Evolutionary conservation across 1,284 basidiomycete genomes (phyloP).

Genomic region (Ceratorhiza oryzae-sativae): DNA sequence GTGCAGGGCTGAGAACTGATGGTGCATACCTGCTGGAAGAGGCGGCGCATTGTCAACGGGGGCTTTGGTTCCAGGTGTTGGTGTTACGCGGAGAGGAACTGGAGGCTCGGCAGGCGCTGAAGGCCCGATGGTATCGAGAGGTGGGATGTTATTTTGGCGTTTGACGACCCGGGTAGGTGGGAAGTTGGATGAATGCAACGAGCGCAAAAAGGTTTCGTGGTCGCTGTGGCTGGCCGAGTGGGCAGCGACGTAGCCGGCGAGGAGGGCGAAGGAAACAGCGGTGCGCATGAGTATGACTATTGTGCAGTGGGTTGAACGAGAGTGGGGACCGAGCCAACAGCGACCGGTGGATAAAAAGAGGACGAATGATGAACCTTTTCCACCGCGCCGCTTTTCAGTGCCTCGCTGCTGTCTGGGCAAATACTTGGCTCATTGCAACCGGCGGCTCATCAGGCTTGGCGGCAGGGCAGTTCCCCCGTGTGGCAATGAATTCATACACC

Average conservation of each 20-base stretch:
- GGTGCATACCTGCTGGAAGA: conserved; percentile 37
- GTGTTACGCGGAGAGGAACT: conserved; percentile 45
- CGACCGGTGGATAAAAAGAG: conserved; percentile 5
- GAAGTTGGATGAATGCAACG: conserved; percentile 37
- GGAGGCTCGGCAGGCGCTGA: conserved; percentile 25
- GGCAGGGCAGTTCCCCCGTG: background rate
- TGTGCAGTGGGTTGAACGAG: conserved; percentile 21
- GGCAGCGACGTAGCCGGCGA: conserved; percentile 21
- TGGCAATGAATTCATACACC: background rate
- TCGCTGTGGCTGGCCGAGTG: conserved; percentile 13
- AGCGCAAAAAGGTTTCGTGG: conserved; percentile 35
- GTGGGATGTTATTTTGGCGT: conserved; percentile 30
- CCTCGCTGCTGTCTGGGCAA: background rate
- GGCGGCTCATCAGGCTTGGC: conserved; percentile 4
- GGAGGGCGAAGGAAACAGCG: conserved; percentile 4
- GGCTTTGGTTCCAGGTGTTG: conserved; percentile 47
- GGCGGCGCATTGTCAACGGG: conserved; percentile 47
- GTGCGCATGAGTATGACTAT: conserved; percentile 20
- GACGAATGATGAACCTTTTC: background rate
- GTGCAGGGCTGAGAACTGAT: too few relatives aligned
- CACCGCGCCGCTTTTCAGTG: background rate
- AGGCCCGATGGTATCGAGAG: conserved; percentile 29
- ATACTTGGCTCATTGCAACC: background rate
- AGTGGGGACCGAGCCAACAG: conserved; percentile 9
- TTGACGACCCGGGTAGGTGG: conserved; percentile 24